These are phyloP conservation scores for Cnidoscolus chayamansa DNA, from an alignment of 441 rosid genomes.

Conservation along the genomic window DNA sequence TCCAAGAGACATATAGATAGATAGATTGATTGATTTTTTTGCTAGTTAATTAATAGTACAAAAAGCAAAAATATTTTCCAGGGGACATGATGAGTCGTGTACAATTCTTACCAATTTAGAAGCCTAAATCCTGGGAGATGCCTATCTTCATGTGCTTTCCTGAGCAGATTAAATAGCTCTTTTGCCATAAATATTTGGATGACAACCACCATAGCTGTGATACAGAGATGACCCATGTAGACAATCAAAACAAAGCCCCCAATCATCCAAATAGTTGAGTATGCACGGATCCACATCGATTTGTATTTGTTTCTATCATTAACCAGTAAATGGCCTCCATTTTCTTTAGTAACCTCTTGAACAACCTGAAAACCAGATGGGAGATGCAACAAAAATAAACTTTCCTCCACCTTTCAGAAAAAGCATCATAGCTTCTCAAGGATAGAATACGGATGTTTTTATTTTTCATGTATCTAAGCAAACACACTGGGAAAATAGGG, in stretches of 20 bases:
- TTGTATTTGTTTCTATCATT: slow-evolving; percentile 68
- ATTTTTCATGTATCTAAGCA: background rate
- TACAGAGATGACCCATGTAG: slow-evolving; percentile 88
- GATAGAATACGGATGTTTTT: background rate
- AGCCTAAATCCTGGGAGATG: slow-evolving; percentile 90
- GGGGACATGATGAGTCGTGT: slow-evolving; percentile 2
- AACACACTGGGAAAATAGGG: background rate
- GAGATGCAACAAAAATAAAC: background rate
- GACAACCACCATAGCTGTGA: slow-evolving; percentile 89
- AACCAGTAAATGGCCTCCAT: slow-evolving; percentile 64
- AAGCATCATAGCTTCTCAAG: background rate
- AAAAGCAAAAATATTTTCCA: slow-evolving; percentile 8
- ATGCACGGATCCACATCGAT: slow-evolving; percentile 64
- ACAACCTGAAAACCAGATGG: slow-evolving; percentile 38
- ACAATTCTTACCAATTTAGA: slow-evolving; percentile 62
- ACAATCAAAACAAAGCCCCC: slow-evolving; percentile 70
- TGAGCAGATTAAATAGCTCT: slow-evolving; percentile 76
- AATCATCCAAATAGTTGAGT: slow-evolving; percentile 90
- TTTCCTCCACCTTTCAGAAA: background rate
- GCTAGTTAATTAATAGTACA: background rate
- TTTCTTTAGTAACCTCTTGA: slow-evolving; percentile 52
- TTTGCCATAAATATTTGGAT: slow-evolving; percentile 86
- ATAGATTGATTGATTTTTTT: too few relatives aligned
- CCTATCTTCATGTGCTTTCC: slow-evolving; percentile 75
- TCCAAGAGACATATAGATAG: too few relatives aligned